These are phyloP conservation scores for Phaeosphaeria sp. DNA, from an alignment of 2,329 filamentous ascomycete species.

Conservation along the genomic window DNA sequence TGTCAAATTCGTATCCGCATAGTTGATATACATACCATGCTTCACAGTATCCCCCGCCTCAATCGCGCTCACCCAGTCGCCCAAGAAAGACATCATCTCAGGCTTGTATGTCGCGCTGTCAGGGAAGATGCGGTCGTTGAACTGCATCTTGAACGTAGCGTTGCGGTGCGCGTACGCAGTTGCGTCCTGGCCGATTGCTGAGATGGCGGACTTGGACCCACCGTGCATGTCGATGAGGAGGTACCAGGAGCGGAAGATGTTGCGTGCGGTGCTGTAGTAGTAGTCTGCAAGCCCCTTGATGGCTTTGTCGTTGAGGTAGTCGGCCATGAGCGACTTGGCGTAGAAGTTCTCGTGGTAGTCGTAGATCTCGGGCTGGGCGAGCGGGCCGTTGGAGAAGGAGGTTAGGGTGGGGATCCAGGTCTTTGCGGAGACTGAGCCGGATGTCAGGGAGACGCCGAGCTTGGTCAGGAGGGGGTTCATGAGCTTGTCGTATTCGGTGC, in stretches of 20 bases:
- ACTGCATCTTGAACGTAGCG: conserved; percentile 36
- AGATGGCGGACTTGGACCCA: conserved; percentile 21
- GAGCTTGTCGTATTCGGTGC: conserved; percentile 27
- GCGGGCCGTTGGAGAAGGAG: conserved; percentile 24
- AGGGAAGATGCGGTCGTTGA: conserved; percentile 24
- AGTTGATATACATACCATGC: conserved; percentile 60
- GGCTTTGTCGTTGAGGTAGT: conserved; percentile 20
- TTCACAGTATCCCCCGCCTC: conserved; percentile 28
- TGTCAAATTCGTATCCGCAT: conserved; percentile 56
- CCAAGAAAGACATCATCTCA: conserved; percentile 45
- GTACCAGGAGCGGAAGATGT: conserved; percentile 27
- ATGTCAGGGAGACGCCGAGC: conserved; percentile 16
- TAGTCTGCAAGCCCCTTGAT: conserved; percentile 29
- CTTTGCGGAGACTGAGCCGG: conserved; percentile 5
- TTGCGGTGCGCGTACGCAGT: conserved; percentile 37
- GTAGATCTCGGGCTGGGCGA: conserved; percentile 27
- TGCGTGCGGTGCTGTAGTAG: conserved; percentile 28
- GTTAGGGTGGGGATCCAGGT: conserved; percentile 32
- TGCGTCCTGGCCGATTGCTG: conserved; percentile 10
- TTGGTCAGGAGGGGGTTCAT: conserved; percentile 31
- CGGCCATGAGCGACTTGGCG: conserved; percentile 36
- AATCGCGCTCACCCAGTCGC: conserved; percentile 48
- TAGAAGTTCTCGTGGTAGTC: conserved; percentile 37
- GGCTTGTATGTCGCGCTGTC: conserved; percentile 35
- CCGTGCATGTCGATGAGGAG: conserved; percentile 38